A percentile compares a stretch with the other conserved stretches of the same genome.
These are phyloP conservation scores for Xylaria polymorpha DNA, from an alignment of 2,329 filamentous ascomycete species.

Conservation along the genomic window DNA sequence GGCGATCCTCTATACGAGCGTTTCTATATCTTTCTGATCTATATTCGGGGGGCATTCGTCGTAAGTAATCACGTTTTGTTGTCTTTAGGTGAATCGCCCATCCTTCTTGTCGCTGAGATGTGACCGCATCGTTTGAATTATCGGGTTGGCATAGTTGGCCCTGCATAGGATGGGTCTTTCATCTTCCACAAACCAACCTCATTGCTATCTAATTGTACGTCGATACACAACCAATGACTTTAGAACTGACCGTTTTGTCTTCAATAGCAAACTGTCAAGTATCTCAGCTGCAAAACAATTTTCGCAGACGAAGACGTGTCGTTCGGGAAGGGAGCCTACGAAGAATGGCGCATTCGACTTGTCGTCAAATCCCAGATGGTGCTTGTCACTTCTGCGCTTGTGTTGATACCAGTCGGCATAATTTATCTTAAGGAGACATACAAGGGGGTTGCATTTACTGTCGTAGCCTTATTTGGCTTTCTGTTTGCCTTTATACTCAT, in stretches of 20 bases:
- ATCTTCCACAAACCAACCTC: neutral
- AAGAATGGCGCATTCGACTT: neutral
- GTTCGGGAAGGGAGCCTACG: slow-evolving; percentile 10
- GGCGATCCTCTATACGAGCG: slow-evolving; percentile 23
- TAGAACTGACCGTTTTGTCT: neutral
- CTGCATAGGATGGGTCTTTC: neutral
- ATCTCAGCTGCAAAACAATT: slow-evolving; percentile 8
- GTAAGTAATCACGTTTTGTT: neutral
- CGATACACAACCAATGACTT: neutral
- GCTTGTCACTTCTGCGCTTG: neutral
- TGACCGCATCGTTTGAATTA: neutral
- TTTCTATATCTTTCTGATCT: slow-evolving; percentile 6
- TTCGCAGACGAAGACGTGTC: neutral
- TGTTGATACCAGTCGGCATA: slow-evolving; percentile 19
- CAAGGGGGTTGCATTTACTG: slow-evolving; percentile 2
- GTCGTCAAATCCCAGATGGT: slow-evolving; percentile 11
- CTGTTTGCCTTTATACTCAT: slow-evolving; percentile 13
- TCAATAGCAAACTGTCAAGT: slow-evolving; percentile 3
- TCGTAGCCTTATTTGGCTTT: slow-evolving; percentile 14
- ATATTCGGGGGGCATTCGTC: slow-evolving; percentile 3
- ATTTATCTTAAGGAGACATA: neutral
- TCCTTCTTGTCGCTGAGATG: too few species aligned
- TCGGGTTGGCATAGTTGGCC: neutral
- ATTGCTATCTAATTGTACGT: neutral
- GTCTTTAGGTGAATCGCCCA: neutral